These are phyloP conservation scores for Neurospora pannonica DNA, from an alignment of 495 filamentous ascomycete genomes.

Conservation along the genomic window DNA sequence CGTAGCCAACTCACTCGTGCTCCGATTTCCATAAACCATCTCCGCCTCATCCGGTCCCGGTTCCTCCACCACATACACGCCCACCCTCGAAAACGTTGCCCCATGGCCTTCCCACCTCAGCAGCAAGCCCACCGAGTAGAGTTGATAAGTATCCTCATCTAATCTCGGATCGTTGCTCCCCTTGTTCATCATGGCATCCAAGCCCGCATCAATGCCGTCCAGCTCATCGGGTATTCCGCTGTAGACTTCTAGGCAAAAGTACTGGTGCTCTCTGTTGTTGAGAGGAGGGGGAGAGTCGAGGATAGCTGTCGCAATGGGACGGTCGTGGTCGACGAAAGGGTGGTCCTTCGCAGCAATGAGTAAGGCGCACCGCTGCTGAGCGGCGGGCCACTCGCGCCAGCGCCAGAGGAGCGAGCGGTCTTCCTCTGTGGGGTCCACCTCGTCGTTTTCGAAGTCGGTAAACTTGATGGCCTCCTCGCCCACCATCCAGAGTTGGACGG, in stretches of 20 bases:
- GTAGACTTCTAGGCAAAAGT: background rate
- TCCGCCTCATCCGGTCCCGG: background rate
- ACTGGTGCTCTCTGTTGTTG: too few species aligned
- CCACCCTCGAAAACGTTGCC: background rate
- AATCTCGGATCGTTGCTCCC: background rate
- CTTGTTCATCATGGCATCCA: background rate
- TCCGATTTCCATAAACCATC: background rate
- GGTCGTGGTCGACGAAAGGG: background rate
- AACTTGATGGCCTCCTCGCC: background rate
- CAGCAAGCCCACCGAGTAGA: background rate
- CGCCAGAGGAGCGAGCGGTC: background rate
- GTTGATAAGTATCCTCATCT: background rate
- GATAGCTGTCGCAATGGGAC: background rate
- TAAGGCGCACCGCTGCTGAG: background rate
- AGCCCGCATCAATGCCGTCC: background rate
- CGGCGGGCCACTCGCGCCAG: background rate
- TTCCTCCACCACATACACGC: background rate
- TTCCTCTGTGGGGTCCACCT: background rate
- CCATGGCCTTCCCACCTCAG: background rate
- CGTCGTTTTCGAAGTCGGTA: background rate
- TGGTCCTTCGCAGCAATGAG: background rate
- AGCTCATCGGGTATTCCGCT: background rate
- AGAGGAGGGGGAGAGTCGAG: too few species aligned
- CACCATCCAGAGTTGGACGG: background rate
- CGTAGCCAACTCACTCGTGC: background rate